phyloP scores from a whole-genome alignment of 2,329 filamentous ascomycete genomes.

The Pleurostoma richardsiae region DNA sequence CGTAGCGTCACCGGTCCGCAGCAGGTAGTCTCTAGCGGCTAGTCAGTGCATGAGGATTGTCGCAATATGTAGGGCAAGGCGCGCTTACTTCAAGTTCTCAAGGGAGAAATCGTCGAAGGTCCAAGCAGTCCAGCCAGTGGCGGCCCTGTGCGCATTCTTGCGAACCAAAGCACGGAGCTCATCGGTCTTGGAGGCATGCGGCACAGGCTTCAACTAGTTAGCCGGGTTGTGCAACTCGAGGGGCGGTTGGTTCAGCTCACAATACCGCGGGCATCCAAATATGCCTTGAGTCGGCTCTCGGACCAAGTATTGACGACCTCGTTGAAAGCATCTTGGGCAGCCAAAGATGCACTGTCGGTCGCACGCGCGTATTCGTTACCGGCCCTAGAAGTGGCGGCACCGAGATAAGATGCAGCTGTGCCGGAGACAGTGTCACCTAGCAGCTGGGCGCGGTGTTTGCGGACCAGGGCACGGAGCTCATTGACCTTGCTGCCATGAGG shows the following conservation, averaged over 20 bases:
- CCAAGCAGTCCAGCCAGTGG: slow-evolving; percentile 65
- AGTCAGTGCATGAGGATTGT: slow-evolving; percentile 1
- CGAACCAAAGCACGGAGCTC: slow-evolving; percentile 72
- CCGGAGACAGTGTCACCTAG: slow-evolving; percentile 59
- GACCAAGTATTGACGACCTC: slow-evolving; percentile 60
- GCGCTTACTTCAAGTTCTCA: slow-evolving; percentile 59
- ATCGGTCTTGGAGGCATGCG: slow-evolving; percentile 65
- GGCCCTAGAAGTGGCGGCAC: slow-evolving; percentile 69
- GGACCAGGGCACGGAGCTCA: slow-evolving; percentile 82
- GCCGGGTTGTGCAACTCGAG: neutral
- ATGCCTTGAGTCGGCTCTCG: slow-evolving; percentile 71
- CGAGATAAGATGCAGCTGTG: slow-evolving; percentile 56
- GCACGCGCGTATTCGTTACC: slow-evolving; percentile 74
- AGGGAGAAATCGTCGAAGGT: slow-evolving; percentile 73
- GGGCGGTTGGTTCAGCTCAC: slow-evolving; percentile 5
- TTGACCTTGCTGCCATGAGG: slow-evolving; percentile 89
- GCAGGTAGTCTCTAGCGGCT: slow-evolving; percentile 35
- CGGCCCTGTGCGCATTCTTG: slow-evolving; percentile 65
- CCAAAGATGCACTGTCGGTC: slow-evolving; percentile 61
- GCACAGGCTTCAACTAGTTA: slow-evolving; percentile 46
- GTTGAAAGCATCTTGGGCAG: slow-evolving; percentile 63
- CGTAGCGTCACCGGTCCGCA: slow-evolving; percentile 44
- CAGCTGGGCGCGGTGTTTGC: slow-evolving; percentile 75
- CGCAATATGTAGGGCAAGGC: neutral
- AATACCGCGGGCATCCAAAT: slow-evolving; percentile 70